Percentiles rank a stretch among this genome's conserved stretches.
These are phyloP conservation scores for Rhizomucor pusillus DNA, from an alignment of 371 early-diverging fungal species.

Conservation along the genomic window DNA sequence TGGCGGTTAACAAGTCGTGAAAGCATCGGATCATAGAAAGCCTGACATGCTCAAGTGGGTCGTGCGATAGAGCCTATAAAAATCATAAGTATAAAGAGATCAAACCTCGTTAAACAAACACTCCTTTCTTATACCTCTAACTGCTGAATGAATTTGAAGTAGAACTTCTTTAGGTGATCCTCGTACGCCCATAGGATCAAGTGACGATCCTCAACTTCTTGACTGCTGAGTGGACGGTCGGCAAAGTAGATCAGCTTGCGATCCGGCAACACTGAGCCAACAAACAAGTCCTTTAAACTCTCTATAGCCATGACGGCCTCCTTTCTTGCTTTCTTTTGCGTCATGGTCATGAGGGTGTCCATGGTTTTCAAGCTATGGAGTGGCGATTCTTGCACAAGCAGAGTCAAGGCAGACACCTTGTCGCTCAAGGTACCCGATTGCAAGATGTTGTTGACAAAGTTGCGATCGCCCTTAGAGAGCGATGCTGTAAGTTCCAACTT, in stretches of 20 bases:
- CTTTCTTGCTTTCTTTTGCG: constrained; percentile 84
- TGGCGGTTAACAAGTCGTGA: constrained; percentile 72
- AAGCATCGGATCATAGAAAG: constrained; percentile 74
- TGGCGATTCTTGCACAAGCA: constrained; percentile 90
- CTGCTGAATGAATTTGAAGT: constrained; percentile 82
- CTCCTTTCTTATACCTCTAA: constrained; percentile 59
- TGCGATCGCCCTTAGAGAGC: constrained; percentile 73
- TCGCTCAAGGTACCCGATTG: constrained; percentile 90
- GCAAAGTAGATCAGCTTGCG: constrained; percentile 89
- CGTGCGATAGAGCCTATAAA: constrained; percentile 70
- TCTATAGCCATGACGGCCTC: constrained; percentile 85
- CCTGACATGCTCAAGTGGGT: constrained; percentile 80
- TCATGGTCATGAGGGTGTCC: constrained; percentile 83
- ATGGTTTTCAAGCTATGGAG: constrained; percentile 79
- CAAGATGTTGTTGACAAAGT: constrained; percentile 85
- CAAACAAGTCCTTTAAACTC: constrained; percentile 88
- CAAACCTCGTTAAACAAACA: neutral
- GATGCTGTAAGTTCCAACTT: constrained; percentile 58
- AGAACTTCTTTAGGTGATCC: constrained; percentile 86
- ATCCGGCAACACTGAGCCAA: constrained; percentile 71
- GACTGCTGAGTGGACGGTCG: constrained; percentile 75
- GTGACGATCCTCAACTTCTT: constrained; percentile 65
- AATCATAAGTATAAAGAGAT: too few species aligned
- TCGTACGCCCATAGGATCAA: constrained; percentile 90
- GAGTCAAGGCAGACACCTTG: constrained; percentile 89